Evolutionary conservation across 2,329 filamentous ascomycete genomes (phyloP).

Genomic region (Xylaria sp.): DNA sequence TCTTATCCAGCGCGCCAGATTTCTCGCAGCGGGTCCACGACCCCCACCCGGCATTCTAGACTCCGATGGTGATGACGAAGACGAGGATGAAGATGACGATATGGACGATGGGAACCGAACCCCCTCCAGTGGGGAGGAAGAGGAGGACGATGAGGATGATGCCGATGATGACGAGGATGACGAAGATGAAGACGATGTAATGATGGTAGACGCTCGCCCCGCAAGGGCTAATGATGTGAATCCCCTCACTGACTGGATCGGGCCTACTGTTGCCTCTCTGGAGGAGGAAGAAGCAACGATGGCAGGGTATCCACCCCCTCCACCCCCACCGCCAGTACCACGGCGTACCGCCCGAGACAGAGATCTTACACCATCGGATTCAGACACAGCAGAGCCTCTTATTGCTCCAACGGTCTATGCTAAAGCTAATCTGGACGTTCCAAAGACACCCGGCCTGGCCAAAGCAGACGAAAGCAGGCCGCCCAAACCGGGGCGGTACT

Average conservation of each 20-base stretch:
- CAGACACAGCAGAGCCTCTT: slow-evolving; percentile 75
- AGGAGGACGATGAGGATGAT: slow-evolving; percentile 68
- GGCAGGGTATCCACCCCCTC: slow-evolving; percentile 76
- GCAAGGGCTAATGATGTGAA: slow-evolving; percentile 58
- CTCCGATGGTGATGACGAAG: slow-evolving; percentile 60
- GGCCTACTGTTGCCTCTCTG: slow-evolving; percentile 70
- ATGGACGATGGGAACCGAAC: slow-evolving; percentile 51
- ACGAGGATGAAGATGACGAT: slow-evolving; percentile 62
- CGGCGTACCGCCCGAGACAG: slow-evolving; percentile 62
- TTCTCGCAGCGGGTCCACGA: slow-evolving; percentile 47
- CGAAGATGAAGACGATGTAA: slow-evolving; percentile 68
- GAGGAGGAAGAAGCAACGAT: slow-evolving; percentile 82
- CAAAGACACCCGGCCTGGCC: slow-evolving; percentile 77
- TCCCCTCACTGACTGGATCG: slow-evolving; percentile 59
- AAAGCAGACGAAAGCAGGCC: slow-evolving; percentile 57
- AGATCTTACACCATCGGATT: slow-evolving; percentile 76
- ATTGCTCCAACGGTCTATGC: slow-evolving; percentile 70
- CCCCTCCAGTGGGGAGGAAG: slow-evolving; percentile 61
- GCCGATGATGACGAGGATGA: slow-evolving; percentile 60
- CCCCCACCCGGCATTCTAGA: slow-evolving; percentile 53
- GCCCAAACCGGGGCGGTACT: slow-evolving; percentile 80
- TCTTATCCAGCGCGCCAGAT: slow-evolving; percentile 53
- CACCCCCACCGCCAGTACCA: slow-evolving; percentile 70
- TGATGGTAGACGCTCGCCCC: slow-evolving; percentile 65
- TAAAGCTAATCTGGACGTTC: slow-evolving; percentile 77